Evolutionary conservation across 2,329 filamentous ascomycete genomes (phyloP).

Genomic region (Ophiocordyceps camponoti-rufipedis): DNA sequence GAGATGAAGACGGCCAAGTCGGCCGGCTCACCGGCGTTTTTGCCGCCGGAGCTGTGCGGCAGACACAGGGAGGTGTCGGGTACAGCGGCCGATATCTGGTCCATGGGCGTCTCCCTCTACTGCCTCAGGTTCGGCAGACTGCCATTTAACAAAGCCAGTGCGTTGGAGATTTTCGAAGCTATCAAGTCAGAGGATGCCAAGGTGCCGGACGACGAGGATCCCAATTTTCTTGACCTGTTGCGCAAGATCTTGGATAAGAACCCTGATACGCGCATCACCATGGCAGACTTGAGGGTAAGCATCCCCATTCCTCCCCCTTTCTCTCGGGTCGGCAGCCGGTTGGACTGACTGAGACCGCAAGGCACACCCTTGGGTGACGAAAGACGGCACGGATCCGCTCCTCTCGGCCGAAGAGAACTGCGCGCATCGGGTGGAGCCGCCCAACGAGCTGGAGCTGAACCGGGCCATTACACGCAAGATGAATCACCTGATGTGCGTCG

Average conservation of each 20-base stretch:
- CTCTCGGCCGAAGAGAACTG: constrained; percentile 77
- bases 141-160: constrained; percentile 62
- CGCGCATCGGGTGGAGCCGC: constrained; percentile 57
- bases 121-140: constrained; percentile 79
- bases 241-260: constrained; percentile 64
- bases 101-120: constrained; percentile 90
- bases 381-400: constrained; percentile 56
- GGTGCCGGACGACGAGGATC: constrained; percentile 44
- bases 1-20: constrained; percentile 88
- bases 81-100: constrained; percentile 89
- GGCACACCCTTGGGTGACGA: constrained; percentile 90
- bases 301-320: neutral
- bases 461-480: constrained; percentile 83
- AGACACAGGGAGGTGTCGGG: constrained; percentile 80
- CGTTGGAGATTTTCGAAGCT: constrained; percentile 77
- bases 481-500: constrained; percentile 68
- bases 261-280: constrained; percentile 62
- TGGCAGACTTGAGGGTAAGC: constrained; percentile 64
- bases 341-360: constrained; percentile 15
- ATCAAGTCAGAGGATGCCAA: constrained; percentile 55
- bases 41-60: constrained; percentile 80
- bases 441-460: constrained; percentile 80
- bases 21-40: constrained; percentile 84
- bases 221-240: constrained; percentile 60
- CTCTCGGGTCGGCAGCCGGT: too few relatives aligned